phyloP scores from a whole-genome alignment of 208 protist genomes.

The Crithidia thermophila region DNA sequence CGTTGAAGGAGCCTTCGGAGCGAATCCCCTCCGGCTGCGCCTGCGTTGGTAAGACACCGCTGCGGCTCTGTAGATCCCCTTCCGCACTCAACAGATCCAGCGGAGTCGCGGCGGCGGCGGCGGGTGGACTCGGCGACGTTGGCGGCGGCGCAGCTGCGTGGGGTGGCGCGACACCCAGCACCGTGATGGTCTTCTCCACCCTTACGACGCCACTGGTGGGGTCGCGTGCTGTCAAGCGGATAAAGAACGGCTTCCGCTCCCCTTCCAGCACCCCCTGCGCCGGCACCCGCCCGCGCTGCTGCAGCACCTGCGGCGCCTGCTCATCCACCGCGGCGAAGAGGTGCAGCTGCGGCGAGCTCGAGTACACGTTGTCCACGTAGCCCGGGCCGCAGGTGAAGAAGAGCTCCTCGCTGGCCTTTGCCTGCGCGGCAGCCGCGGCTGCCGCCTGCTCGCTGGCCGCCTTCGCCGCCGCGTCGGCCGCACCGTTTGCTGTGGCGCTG shows the following conservation, averaged over 20 bases:
- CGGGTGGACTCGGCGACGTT: background rate
- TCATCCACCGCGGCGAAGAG: conserved; percentile 60
- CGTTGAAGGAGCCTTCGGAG: background rate
- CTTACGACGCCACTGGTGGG: conserved; percentile 40
- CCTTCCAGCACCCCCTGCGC: conserved; percentile 20
- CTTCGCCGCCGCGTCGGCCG: conserved; percentile 22
- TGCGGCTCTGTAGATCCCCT: too few species aligned
- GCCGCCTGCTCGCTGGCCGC: conserved; percentile 6
- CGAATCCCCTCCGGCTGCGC: background rate
- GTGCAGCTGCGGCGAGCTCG: conserved; percentile 44
- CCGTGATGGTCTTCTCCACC: conserved; percentile 43
- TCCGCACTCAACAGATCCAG: background rate
- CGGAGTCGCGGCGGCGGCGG: background rate
- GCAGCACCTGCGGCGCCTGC: conserved; percentile 44
- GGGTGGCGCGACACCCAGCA: conserved; percentile 39
- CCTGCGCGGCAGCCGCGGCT: conserved; percentile 6
- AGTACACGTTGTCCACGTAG: conserved; percentile 74
- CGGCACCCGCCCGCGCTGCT: conserved; percentile 73
- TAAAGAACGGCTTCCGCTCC: conserved; percentile 48
- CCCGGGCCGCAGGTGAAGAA: conserved; percentile 67
- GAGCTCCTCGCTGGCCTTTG: conserved; percentile 33
- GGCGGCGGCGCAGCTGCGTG: background rate
- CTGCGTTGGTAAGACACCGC: background rate
- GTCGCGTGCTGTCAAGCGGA: conserved; percentile 66
- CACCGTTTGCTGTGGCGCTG: conserved; percentile 21